Evolutionary conservation across 2,329 filamentous ascomycete species (phyloP).

Genomic region (Penicillium sp.): DNA sequence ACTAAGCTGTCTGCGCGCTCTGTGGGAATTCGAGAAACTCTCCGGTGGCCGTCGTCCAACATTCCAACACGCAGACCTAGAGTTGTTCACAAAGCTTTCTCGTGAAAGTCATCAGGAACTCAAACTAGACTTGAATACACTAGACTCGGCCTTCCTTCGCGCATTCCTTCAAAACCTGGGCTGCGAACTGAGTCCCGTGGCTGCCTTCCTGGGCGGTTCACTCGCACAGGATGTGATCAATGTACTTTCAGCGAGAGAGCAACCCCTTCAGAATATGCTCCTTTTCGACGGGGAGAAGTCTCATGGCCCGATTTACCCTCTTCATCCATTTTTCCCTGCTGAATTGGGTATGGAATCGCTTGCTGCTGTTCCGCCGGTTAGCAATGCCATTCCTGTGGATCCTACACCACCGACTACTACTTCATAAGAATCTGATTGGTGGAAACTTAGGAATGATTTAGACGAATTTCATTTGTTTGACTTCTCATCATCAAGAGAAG

Average conservation of each 20-base stretch:
- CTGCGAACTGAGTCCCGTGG: slow-evolving; percentile 82
- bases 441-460: neutral
- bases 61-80: slow-evolving; percentile 67
- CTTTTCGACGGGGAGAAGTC: slow-evolving; percentile 86
- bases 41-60: slow-evolving; percentile 60
- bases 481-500: neutral
- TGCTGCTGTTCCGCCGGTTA: slow-evolving; percentile 32
- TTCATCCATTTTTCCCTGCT: slow-evolving; percentile 68
- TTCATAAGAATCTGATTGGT: neutral
- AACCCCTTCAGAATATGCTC: slow-evolving; percentile 93
- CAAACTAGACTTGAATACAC: slow-evolving; percentile 68
- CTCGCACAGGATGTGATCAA: slow-evolving; percentile 98
- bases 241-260: slow-evolving; percentile 85
- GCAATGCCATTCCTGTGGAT: slow-evolving; percentile 31
- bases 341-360: slow-evolving; percentile 29
- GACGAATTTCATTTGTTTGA: slow-evolving; percentile 1
- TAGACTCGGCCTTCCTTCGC: slow-evolving; percentile 73
- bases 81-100: slow-evolving; percentile 75
- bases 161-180: slow-evolving; percentile 86
- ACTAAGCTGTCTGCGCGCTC: slow-evolving; percentile 81
- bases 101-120: slow-evolving; percentile 78
- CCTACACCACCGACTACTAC: slow-evolving; percentile 1
- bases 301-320: slow-evolving; percentile 76
- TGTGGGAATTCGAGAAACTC: slow-evolving; percentile 81
- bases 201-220: slow-evolving; percentile 85